These are phyloP conservation scores for Myrica gale DNA, from an alignment of 306 rosid genomes.

Conservation along the genomic window DNA sequence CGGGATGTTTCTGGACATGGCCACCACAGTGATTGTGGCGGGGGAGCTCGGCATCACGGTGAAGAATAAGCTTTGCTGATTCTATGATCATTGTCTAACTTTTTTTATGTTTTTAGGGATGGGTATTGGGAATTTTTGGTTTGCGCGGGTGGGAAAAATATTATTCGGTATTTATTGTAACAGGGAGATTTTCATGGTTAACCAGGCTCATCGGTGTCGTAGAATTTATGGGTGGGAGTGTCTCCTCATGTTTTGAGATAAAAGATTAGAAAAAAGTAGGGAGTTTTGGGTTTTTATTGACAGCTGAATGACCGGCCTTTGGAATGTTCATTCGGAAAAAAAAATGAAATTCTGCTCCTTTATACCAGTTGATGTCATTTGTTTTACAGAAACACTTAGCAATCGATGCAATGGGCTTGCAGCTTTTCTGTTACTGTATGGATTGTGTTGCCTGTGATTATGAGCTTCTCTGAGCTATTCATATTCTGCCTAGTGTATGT, in stretches of 20 bases:
- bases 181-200: not conserved
- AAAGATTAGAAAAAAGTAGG: constrained; percentile 17
- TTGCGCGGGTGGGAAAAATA: constrained; percentile 17
- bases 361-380: not conserved
- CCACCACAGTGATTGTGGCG: constrained; percentile 82
- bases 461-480: not conserved
- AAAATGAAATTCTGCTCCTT: not conserved
- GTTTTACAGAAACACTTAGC: not conserved
- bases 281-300: constrained; percentile 16
- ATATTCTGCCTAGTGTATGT: constrained; percentile 14
- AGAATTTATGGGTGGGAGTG: constrained; percentile 26
- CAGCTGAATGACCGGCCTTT: constrained; percentile 29
- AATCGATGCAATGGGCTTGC: not conserved
- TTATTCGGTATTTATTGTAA: constrained; percentile 24
- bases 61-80: constrained; percentile 41
- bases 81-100: constrained; percentile 30
- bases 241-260: constrained; percentile 28
- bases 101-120: constrained; percentile 14
- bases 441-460: not conserved
- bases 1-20: constrained; percentile 87
- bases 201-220: constrained; percentile 17
- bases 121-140: constrained; percentile 11
- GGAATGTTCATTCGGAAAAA: not conserved
- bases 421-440: too few relatives aligned
- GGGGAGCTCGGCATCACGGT: constrained; percentile 74